Percentiles rank a stretch among this genome's conserved stretches.
These are phyloP conservation scores for Talaromyces verruculosus DNA, from an alignment of 2,329 filamentous ascomycete genomes.

Conservation along the genomic window DNA sequence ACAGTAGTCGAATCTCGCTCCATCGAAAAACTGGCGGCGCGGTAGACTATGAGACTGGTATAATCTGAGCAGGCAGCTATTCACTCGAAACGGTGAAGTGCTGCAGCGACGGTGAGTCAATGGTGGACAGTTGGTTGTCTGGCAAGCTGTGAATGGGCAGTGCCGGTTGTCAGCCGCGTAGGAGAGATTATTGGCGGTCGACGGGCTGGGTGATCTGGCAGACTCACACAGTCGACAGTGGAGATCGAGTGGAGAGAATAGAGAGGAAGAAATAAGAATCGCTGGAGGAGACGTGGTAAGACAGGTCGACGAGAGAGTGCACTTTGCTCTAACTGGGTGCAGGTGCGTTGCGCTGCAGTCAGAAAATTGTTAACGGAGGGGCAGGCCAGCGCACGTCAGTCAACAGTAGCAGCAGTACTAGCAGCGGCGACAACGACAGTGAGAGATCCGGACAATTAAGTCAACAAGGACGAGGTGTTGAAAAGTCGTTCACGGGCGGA, in stretches of 20 bases:
- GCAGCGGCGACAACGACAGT: neutral
- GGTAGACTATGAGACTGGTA: conserved; percentile 11
- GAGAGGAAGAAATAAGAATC: conserved; percentile 5
- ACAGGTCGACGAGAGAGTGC: conserved; percentile 7
- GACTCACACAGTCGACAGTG: conserved; percentile 20
- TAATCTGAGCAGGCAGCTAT: conserved; percentile 10
- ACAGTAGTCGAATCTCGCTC: conserved; percentile 28
- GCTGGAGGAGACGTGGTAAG: conserved; percentile 16
- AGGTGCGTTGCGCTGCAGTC: conserved; percentile 19
- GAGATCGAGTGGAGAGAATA: conserved; percentile 20
- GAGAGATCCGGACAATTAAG: conserved; percentile 18
- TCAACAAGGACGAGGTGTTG: neutral
- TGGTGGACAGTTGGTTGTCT: conserved; percentile 10
- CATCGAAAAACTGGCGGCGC: conserved; percentile 27
- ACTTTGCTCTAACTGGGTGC: conserved; percentile 15
- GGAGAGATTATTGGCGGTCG: conserved; percentile 15
- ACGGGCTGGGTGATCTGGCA: conserved; percentile 24
- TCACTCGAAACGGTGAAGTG: conserved; percentile 13
- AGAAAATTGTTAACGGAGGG: conserved; percentile 9
- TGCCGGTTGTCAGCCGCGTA: conserved; percentile 3
- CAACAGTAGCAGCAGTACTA: neutral
- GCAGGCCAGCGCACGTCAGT: conserved; percentile 20
- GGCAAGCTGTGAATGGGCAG: conserved; percentile 23
- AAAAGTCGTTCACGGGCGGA: neutral
- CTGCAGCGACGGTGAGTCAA: conserved; percentile 22